phyloP scores from a whole-genome alignment of 768 basidiomycete genomes.

The Russula dissimulans region DNA sequence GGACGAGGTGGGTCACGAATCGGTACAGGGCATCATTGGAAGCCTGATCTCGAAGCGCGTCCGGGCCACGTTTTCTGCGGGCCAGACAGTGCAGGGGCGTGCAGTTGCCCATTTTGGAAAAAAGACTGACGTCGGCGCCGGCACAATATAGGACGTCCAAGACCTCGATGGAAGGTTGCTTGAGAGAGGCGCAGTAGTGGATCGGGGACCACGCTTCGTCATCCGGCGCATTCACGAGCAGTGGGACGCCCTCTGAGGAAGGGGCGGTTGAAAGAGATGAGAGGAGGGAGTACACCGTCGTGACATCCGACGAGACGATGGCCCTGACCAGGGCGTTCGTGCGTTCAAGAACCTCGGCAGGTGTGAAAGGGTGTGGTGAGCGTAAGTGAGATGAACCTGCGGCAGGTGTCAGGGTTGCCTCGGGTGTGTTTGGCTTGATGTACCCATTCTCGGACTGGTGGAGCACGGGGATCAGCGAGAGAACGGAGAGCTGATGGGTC shows the following conservation, averaged over 20 bases:
- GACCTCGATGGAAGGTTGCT: slow-evolving; percentile 47
- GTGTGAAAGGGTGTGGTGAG: slow-evolving; percentile 28
- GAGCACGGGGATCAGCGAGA: background rate
- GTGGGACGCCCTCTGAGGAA: slow-evolving; percentile 28
- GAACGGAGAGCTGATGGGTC: background rate
- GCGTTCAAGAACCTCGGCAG: slow-evolving; percentile 33
- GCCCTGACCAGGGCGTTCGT: slow-evolving; percentile 48
- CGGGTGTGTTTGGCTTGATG: slow-evolving; percentile 53
- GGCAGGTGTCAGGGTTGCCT: slow-evolving; percentile 33
- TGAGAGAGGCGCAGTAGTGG: slow-evolving; percentile 55
- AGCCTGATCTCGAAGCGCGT: slow-evolving; percentile 13
- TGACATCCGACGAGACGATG: slow-evolving; percentile 40
- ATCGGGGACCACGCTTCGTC: slow-evolving; percentile 62
- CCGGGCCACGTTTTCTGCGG: slow-evolving; percentile 16
- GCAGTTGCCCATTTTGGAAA: slow-evolving; percentile 28
- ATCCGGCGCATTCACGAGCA: slow-evolving; percentile 61
- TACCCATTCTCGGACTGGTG: slow-evolving; percentile 19
- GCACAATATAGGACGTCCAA: slow-evolving; percentile 67
- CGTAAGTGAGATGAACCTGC: background rate
- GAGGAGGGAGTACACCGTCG: slow-evolving; percentile 45
- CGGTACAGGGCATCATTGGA: slow-evolving; percentile 31
- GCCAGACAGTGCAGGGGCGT: slow-evolving; percentile 22
- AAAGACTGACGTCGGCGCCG: slow-evolving; percentile 65
- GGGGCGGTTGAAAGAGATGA: slow-evolving; percentile 32
- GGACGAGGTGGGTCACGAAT: slow-evolving; percentile 59